Evolutionary conservation across 441 rosid species (phyloP).

Genomic region (Euphorbia celastroides): DNA sequence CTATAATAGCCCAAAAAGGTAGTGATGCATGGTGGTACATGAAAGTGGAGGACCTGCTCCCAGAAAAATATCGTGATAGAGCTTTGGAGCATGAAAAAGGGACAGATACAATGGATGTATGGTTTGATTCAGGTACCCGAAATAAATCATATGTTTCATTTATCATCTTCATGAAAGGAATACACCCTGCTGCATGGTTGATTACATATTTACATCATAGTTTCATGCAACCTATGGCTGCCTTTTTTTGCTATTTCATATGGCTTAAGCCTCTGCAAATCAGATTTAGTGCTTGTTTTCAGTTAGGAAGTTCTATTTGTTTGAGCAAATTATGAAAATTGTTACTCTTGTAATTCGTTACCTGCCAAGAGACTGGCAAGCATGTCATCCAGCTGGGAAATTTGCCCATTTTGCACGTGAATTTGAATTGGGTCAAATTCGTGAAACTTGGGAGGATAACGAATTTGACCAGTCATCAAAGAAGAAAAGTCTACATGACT

Average conservation of each 20-base stretch:
- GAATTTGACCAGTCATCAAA: not conserved
- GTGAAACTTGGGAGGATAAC: not conserved
- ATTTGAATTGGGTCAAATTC: not conserved
- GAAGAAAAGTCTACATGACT: not conserved
- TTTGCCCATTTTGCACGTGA: not conserved
- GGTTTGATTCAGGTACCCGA: constrained; percentile 91
- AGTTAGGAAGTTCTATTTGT: not conserved
- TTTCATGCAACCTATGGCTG: not conserved
- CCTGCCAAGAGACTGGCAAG: not conserved
- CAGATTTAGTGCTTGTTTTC: not conserved
- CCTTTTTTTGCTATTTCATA: not conserved
- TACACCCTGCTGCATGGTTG: constrained; percentile 1
- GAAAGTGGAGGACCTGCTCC: constrained; percentile 83
- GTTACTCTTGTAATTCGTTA: not conserved
- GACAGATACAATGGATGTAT: constrained; percentile 98
- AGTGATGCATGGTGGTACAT: constrained; percentile 99
- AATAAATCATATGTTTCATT: too few species aligned
- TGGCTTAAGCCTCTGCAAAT: not conserved
- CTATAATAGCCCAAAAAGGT: constrained; percentile 74
- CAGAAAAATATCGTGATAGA: constrained; percentile 64
- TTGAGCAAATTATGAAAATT: not conserved
- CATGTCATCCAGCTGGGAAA: not conserved
- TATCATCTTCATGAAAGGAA: not conserved
- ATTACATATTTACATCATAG: not conserved
- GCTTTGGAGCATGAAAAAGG: constrained; percentile 87